Evolutionary conservation across 805 yeast genomes (phyloP), one percentile per base, ranked within the genome.

Genomic region (Cyberlindnera meyerae): DNA sequence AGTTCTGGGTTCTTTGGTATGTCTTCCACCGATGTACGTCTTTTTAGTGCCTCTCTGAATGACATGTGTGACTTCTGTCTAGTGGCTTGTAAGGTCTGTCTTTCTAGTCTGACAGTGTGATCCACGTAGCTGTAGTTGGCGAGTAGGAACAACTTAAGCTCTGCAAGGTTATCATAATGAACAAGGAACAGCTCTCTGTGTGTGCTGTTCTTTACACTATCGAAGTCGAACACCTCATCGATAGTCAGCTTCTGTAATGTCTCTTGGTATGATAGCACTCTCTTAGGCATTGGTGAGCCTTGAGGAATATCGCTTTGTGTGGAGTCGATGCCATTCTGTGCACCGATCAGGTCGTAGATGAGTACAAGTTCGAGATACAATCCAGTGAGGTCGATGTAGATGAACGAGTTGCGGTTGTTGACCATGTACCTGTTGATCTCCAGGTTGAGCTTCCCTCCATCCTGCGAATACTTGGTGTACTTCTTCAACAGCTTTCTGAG

Each of bases 401-500:
- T 68, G 48, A 85, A 84, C 0, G 86, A 75, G 20, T 68, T 66
- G 1, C 68, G 67, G 39, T 73, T 70, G 8, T 61, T 53, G 27
- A 69, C 57, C 20, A 72, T 52, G 18, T 52, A 52, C 24, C 53
- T 48, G 37, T 63, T 66, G 29, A 54, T 44, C 15, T 34, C 29
- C 51, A 55, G 27, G 46, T 52, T 39, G 40, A 46, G 18, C 37
- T 45, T 47, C 11, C 60, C 58, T 17, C 54, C 50, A 20, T 62
- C 59, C 2, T 52, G 33, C 4, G 73, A 65, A 56, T 72, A 70
- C 41, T 71, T 69, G 26, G 66, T 61, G 52, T 66, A 81, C 55
- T 86, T 85, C 61, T 86, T 85, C 50, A 85, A 65, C 33, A 85
- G 69, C 60, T 85, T 85, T 43, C 79, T 68, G 33, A 82, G 67